Conservation (phyloP, 2,329 filamentous ascomycete genomes). For the Beauveria varroae region DNA sequence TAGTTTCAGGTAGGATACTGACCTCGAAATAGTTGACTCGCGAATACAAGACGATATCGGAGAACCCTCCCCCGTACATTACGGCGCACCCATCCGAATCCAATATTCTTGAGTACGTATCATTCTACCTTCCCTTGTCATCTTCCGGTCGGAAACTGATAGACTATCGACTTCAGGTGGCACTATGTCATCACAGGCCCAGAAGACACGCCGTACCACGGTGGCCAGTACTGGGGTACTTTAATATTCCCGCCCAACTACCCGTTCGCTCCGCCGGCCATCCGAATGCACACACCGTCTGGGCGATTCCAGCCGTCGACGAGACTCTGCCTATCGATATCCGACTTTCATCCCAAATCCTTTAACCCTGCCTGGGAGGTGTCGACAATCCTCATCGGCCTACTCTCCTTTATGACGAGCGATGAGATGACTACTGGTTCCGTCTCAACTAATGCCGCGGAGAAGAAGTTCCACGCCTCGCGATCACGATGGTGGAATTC, state of each 20-base stretch:
- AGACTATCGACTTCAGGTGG: slow-evolving; percentile 49
- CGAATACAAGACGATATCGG: slow-evolving; percentile 55
- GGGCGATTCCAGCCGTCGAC: slow-evolving; percentile 92
- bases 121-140: background rate
- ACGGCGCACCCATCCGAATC: slow-evolving; percentile 80
- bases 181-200: slow-evolving; percentile 95
- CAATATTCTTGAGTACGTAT: slow-evolving; percentile 77
- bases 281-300: slow-evolving; percentile 97
- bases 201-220: slow-evolving; percentile 86
- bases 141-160: slow-evolving; percentile 14
- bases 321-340: slow-evolving; percentile 88
- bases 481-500: slow-evolving; percentile 94
- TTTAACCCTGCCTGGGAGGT: slow-evolving; percentile 99
- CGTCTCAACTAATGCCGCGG: slow-evolving; percentile 66
- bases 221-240: slow-evolving; percentile 97
- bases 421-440: slow-evolving; percentile 98
- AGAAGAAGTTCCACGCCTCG: slow-evolving; percentile 70
- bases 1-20: slow-evolving; percentile 14
- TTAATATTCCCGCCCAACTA: slow-evolving; percentile 94
- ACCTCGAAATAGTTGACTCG: slow-evolving; percentile 43
- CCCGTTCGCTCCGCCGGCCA: slow-evolving; percentile 92
- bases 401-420: slow-evolving; percentile 95
- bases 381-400: slow-evolving; percentile 87
- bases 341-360: slow-evolving; percentile 93
- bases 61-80: slow-evolving; percentile 83